Percentiles rank a stretch among this genome's conserved stretches.
phyloP scores from a whole-genome alignment of 352 stramenopile genomes.

The Phytopythium sindhum region DNA sequence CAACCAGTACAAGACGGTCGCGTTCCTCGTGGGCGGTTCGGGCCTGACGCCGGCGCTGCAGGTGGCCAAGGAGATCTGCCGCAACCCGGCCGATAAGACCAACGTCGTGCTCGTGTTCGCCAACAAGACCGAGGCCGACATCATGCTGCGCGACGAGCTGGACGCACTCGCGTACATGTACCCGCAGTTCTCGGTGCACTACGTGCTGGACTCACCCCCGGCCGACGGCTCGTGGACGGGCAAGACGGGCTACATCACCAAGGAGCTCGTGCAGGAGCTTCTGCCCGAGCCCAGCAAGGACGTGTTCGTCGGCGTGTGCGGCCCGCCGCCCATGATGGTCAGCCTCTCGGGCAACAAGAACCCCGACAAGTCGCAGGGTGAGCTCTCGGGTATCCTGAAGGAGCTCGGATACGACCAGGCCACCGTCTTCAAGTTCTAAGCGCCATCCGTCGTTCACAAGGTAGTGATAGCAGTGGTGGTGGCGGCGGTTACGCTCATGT shows the following conservation, averaged over 20 bases:
- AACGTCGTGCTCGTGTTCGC: constrained; percentile 77
- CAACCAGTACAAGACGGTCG: constrained; percentile 79
- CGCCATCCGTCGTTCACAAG: neutral
- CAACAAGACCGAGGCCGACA: constrained; percentile 81
- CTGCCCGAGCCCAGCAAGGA: constrained; percentile 60
- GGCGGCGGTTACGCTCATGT: neutral
- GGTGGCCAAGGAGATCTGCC: constrained; percentile 71
- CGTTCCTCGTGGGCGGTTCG: constrained; percentile 77
- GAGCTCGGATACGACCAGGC: constrained; percentile 50
- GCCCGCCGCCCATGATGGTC: constrained; percentile 82
- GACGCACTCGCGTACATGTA: constrained; percentile 60
- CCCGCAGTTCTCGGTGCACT: constrained; percentile 58
- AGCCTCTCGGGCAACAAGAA: constrained; percentile 76
- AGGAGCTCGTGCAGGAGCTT: constrained; percentile 65
- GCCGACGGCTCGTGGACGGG: constrained; percentile 43
- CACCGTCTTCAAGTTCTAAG: constrained; percentile 74
- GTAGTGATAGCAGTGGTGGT: neutral
- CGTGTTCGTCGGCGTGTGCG: constrained; percentile 75
- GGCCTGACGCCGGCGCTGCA: constrained; percentile 80
- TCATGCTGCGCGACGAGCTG: constrained; percentile 80
- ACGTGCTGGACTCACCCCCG: constrained; percentile 42
- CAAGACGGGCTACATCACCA: constrained; percentile 61
- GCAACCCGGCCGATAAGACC: constrained; percentile 75
- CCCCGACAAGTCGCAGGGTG: constrained; percentile 73
- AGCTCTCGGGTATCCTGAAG: constrained; percentile 74